A percentile compares a stretch with the other conserved stretches of the same genome.
Conservation (phyloP, 805 yeast species). For the Teunomyces lycoperdinae region DNA sequence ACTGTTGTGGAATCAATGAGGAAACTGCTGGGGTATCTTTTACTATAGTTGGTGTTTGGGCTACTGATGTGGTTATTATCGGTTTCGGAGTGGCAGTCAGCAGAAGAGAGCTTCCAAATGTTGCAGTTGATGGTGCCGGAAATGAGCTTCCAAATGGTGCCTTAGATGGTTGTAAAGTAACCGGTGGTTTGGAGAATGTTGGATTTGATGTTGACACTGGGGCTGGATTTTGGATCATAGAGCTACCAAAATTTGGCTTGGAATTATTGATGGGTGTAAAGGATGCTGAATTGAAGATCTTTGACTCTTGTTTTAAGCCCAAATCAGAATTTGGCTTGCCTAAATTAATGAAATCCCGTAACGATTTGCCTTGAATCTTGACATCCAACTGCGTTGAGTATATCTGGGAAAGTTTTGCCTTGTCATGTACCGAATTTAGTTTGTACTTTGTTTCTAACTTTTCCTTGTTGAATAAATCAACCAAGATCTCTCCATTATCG, state of each 20-base stretch:
- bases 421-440: conserved; percentile 35
- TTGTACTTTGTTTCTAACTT: conserved; percentile 39
- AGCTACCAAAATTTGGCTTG: not conserved
- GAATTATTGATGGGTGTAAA: not conserved
- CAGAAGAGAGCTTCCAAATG: not conserved
- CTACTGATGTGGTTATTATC: not conserved
- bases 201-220: not conserved
- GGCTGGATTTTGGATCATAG: not conserved
- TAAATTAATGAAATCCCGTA: conserved; percentile 29
- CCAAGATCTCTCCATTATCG: conserved; percentile 23
- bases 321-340: conserved; percentile 32
- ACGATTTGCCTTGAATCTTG: conserved; percentile 20
- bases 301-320: conserved; percentile 11
- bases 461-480: conserved; percentile 43
- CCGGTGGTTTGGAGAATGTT: not conserved
- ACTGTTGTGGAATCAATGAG: not conserved
- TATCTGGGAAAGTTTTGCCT: conserved; percentile 36
- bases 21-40: not conserved
- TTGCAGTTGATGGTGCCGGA: not conserved
- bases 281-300: conserved; percentile 3
- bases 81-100: not conserved
- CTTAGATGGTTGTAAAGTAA: not conserved
- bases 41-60: not conserved
- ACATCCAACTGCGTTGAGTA: conserved; percentile 30
- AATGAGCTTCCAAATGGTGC: not conserved